Percentiles rank a stretch among this genome's conserved stretches.
These are phyloP conservation scores for Sarocladium oryzae DNA, from an alignment of 2,329 filamentous ascomycete genomes.

Conservation along the genomic window DNA sequence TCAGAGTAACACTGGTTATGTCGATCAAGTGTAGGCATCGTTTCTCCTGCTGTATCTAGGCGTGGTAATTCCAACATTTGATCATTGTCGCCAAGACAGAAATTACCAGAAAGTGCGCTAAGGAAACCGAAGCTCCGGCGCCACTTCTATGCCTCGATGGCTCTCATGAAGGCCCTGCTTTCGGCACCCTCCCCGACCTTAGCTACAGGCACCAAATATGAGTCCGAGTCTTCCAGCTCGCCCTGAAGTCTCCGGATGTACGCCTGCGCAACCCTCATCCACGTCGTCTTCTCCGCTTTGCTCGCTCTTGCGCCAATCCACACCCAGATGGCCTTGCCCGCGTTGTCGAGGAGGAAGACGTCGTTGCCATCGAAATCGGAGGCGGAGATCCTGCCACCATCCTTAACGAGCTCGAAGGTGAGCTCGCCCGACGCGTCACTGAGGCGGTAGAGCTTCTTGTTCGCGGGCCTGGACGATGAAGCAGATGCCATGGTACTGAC, in stretches of 20 bases:
- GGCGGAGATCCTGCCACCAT: slow-evolving; percentile 37
- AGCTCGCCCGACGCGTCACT: slow-evolving; percentile 55
- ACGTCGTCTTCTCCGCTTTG: slow-evolving; percentile 49
- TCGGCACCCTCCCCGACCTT: slow-evolving; percentile 53
- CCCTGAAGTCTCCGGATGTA: slow-evolving; percentile 41
- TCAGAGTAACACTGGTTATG: too few relatives aligned
- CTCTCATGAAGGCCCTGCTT: slow-evolving; percentile 43
- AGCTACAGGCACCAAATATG: slow-evolving; percentile 43
- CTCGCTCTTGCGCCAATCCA: slow-evolving; percentile 59
- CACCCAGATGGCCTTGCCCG: slow-evolving; percentile 54
- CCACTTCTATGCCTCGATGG: slow-evolving; percentile 33
- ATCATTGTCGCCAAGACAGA: too few relatives aligned
- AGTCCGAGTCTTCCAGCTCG: slow-evolving; percentile 19
- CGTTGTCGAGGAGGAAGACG: slow-evolving; percentile 56
- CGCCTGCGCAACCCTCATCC: slow-evolving; percentile 52
- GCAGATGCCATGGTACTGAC: slow-evolving; percentile 18
- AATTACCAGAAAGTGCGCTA: too few relatives aligned
- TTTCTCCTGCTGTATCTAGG: too few relatives aligned
- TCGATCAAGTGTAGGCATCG: too few relatives aligned
- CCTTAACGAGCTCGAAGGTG: slow-evolving; percentile 51
- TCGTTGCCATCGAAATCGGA: slow-evolving; percentile 51
- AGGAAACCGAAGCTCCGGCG: too few relatives aligned
- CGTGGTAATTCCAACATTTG: too few relatives aligned
- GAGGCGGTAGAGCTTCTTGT: slow-evolving; percentile 50
- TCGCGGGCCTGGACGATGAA: neutral